Evolutionary conservation across 1,284 basidiomycete genomes (phyloP).

Genomic region (Ganoderma boninense): DNA sequence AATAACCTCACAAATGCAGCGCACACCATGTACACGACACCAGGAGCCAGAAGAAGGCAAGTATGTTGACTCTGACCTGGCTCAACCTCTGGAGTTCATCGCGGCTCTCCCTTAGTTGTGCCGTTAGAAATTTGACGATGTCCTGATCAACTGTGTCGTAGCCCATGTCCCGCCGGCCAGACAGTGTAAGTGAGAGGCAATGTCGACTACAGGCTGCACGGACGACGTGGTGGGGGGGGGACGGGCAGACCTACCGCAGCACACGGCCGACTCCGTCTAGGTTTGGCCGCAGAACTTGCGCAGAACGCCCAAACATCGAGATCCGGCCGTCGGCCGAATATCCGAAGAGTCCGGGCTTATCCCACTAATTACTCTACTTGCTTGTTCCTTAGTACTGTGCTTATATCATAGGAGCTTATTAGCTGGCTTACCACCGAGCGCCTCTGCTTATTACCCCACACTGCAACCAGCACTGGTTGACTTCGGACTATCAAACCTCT

Average conservation of each 20-base stretch:
- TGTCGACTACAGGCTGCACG: background rate
- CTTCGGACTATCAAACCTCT: background rate
- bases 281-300: background rate
- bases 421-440: background rate
- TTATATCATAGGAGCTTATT: background rate
- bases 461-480: background rate
- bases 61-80: constrained; percentile 13
- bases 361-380: background rate
- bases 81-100: constrained; percentile 11
- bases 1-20: too few species aligned
- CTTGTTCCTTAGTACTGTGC: background rate
- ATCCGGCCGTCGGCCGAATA: background rate
- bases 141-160: constrained; percentile 2
- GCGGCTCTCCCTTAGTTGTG: constrained; percentile 24
- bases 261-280: background rate
- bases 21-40: too few species aligned
- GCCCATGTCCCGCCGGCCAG: constrained; percentile 9
- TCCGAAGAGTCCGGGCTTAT: background rate
- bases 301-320: too few species aligned
- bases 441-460: background rate
- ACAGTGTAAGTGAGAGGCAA: background rate
- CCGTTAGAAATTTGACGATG: constrained; percentile 21
- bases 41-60: background rate
- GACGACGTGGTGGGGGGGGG: background rate
- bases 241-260: constrained; percentile 1